Evolutionary conservation across 164 flowering plant genomes (phyloP), one percentile per base, ranked within the genome.

Genomic region (Liriodendron chinense): DNA sequence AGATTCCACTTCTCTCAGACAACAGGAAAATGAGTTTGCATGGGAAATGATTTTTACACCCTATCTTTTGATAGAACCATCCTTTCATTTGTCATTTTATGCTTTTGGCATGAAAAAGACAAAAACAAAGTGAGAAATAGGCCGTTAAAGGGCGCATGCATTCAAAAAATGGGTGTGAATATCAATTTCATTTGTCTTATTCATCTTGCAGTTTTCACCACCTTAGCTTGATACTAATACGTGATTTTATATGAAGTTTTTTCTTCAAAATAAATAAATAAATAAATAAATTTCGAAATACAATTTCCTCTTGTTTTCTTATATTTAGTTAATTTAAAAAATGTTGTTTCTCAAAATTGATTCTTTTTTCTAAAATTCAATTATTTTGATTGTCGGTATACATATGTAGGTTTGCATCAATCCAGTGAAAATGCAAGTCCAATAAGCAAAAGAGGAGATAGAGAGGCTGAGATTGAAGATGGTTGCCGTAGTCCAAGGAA

Each of bases 341-440:
- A 3, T 34, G 3, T 34, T 34, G 3, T 34, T 34, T 34, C 43
- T 6, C 43, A 34, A 34, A 34, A 34, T 34, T 6, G 43, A 0
- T 34, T 34, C 5, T 0, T 4, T 28, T 34, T 34, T 34, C 5
- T 34, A 4, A 34, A 3, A 3, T 34, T 34, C 43, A 4, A 34
- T 34, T 34, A 7, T 34, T 34, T 34, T 6, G 18, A 53, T 53
- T 53, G 13, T 53, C 9, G 59, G 12, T 12, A 22, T n/a, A n/a
- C n/a, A n/a, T n/a, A n/a, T 59, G 66, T 82, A 84, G 88, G 84
- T 2, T 77, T 80, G 79, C 80, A 82, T 66, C 83, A 85, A 67
- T 76, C 82, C 24, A 79, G 65, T n/a, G 87, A 80, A 47, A 87
- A 75, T 28, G 77, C 63, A 47, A 83, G 76, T 63, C 80, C 82